These are phyloP conservation scores for Mycena sp. DNA, from an alignment of 1,284 basidiomycete species.

Conservation along the genomic window DNA sequence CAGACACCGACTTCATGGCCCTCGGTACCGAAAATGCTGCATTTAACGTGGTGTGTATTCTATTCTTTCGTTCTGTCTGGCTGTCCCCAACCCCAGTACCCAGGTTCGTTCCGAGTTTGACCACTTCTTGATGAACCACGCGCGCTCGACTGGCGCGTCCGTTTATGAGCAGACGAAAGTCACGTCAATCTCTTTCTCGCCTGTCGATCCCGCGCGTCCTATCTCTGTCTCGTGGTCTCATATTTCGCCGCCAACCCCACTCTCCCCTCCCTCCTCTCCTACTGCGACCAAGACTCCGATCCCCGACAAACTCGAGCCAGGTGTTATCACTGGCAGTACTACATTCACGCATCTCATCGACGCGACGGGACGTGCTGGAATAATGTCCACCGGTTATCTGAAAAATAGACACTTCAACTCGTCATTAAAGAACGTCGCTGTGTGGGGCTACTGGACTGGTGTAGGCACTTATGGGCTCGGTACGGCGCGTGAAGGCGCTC, in stretches of 20 bases:
- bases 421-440: slow-evolving; percentile 65
- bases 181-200: slow-evolving; percentile 55
- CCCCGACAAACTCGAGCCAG: slow-evolving; percentile 26
- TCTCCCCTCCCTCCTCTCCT: slow-evolving; percentile 52
- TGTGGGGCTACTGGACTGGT: slow-evolving; percentile 61
- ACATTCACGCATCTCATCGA: slow-evolving; percentile 75
- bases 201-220: slow-evolving; percentile 51
- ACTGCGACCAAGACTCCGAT: slow-evolving; percentile 37
- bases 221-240: slow-evolving; percentile 61
- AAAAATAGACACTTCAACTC: slow-evolving; percentile 75
- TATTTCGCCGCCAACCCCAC: slow-evolving; percentile 50
- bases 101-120: slow-evolving; percentile 76
- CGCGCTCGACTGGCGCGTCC: slow-evolving; percentile 59
- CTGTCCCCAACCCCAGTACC: too few relatives aligned
- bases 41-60: slow-evolving; percentile 69
- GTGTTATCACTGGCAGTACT: slow-evolving; percentile 53
- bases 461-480: slow-evolving; percentile 44
- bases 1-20: slow-evolving; percentile 73
- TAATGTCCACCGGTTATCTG: slow-evolving; percentile 72
- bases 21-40: slow-evolving; percentile 64
- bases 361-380: slow-evolving; percentile 72
- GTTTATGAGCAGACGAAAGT: slow-evolving; percentile 68
- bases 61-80: slow-evolving; percentile 1
- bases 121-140: slow-evolving; percentile 66
- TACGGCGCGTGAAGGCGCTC: slow-evolving; percentile 43